A percentile compares a stretch with the other conserved stretches of the same genome.
phyloP scores from a whole-genome alignment of 2,329 filamentous ascomycete genomes.

The Pseudocercospora fuligena region DNA sequence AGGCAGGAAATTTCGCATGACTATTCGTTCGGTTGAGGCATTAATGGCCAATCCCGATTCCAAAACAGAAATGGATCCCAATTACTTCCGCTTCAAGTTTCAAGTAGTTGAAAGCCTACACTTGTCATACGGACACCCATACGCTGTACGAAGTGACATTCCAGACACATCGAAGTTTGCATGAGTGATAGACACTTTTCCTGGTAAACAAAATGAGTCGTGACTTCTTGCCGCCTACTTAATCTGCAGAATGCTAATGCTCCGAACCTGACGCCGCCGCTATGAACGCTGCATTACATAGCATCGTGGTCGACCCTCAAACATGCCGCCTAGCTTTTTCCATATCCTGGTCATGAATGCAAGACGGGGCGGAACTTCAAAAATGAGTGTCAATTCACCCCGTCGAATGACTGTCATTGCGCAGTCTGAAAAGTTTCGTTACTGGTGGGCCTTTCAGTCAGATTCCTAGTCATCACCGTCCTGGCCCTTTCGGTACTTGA shows the following conservation, averaged over 20 bases:
- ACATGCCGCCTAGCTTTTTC: background rate
- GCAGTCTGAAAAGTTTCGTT: no score
- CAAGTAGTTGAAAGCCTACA: background rate
- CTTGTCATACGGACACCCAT: background rate
- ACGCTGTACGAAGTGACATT: background rate
- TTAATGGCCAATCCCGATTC: background rate
- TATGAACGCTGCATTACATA: constrained; percentile 17
- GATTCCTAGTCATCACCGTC: constrained; percentile 34
- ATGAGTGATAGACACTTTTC: no score
- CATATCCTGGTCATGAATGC: background rate
- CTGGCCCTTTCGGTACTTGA: constrained; percentile 37
- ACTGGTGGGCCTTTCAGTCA: background rate
- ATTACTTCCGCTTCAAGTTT: background rate
- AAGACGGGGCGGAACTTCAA: no score
- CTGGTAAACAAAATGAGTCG: background rate
- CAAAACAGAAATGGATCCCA: background rate
- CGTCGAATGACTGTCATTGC: no score
- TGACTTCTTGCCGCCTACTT: background rate
- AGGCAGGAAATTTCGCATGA: background rate
- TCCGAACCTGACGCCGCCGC: constrained; percentile 11
- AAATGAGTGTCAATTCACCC: no score
- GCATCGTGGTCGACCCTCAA: background rate
- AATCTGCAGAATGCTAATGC: background rate
- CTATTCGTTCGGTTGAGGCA: background rate
- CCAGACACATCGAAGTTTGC: background rate